phyloP scores from a whole-genome alignment of 192 early-diverging fungal genomes.

The Anaeromyces robustus region DNA sequence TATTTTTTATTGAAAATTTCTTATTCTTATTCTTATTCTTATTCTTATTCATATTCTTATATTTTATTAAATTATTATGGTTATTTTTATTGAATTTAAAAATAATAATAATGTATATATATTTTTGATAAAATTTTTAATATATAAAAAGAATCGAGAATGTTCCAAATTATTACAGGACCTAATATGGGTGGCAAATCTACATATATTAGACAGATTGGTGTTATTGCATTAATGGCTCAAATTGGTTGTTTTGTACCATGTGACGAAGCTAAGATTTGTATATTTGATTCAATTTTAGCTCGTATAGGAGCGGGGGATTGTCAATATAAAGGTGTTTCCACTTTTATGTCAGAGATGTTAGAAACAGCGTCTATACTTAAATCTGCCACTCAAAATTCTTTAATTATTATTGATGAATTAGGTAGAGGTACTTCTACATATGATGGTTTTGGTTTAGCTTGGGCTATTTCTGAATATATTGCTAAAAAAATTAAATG shows the following conservation, averaged over 20 bases:
- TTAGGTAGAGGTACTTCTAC: conserved; percentile 95
- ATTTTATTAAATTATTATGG: too few species aligned
- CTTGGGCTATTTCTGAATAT: conserved; percentile 94
- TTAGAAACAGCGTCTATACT: conserved; percentile 82
- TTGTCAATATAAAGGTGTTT: conserved; percentile 78
- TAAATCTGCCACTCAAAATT: conserved; percentile 63
- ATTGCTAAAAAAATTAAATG: conserved; percentile 49
- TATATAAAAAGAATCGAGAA: conserved; percentile 10
- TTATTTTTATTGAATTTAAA: too few species aligned
- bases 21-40: neutral
- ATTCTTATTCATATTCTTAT: too few species aligned
- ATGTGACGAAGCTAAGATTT: conserved; percentile 35
- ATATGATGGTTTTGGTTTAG: conserved; percentile 91
- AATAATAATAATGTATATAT: too few species aligned
- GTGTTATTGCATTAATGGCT: conserved; percentile 83
- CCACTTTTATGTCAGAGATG: conserved; percentile 95
- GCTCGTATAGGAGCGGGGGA: conserved; percentile 91
- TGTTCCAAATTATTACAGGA: conserved; percentile 82
- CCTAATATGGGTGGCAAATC: conserved; percentile 99
- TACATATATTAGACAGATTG: conserved; percentile 91
- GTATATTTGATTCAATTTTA: conserved; percentile 73
- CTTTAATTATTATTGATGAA: conserved; percentile 90
- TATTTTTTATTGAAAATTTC: neutral
- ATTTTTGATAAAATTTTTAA: neutral
- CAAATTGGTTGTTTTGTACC: conserved; percentile 92